A percentile compares a stretch with the other conserved stretches of the same genome.
Conservation (phyloP, 2,329 filamentous ascomycete genomes). For the Penicillium sclerotiorum region DNA sequence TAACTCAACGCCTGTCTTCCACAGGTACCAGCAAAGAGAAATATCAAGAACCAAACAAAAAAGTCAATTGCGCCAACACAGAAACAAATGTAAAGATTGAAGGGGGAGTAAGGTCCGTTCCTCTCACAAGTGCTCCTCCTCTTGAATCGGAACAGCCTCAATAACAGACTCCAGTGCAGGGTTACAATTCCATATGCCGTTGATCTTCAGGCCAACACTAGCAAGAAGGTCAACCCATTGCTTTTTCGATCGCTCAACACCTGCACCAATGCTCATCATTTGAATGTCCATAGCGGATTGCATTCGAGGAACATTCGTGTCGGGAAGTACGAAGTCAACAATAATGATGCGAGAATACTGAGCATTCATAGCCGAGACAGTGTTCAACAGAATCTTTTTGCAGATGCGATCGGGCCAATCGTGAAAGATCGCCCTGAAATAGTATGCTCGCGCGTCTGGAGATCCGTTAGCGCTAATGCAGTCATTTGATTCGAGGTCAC, state of each 20-base stretch:
- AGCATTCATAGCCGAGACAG: constrained; percentile 34
- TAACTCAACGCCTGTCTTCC: too few relatives aligned
- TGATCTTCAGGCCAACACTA: constrained; percentile 32
- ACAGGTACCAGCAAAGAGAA: too few relatives aligned
- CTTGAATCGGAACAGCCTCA: constrained; percentile 22
- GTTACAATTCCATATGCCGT: constrained; percentile 29
- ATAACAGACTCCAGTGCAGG: constrained; percentile 34
- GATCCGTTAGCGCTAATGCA: neutral
- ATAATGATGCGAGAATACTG: constrained; percentile 38
- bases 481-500: too few relatives aligned
- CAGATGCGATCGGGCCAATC: constrained; percentile 41
- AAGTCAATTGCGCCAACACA: too few relatives aligned
- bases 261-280: constrained; percentile 43
- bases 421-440: constrained; percentile 42
- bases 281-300: constrained; percentile 38
- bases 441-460: constrained; percentile 36
- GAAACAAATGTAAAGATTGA: too few relatives aligned
- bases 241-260: constrained; percentile 35
- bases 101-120: too few relatives aligned
- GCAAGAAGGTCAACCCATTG: constrained; percentile 36
- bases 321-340: constrained; percentile 39
- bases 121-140: too few relatives aligned
- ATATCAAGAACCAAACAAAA: too few relatives aligned
- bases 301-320: constrained; percentile 31
- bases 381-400: constrained; percentile 36